phyloP scores from a whole-genome alignment of 495 filamentous ascomycete genomes.

The Penicillium simplicissimum region DNA sequence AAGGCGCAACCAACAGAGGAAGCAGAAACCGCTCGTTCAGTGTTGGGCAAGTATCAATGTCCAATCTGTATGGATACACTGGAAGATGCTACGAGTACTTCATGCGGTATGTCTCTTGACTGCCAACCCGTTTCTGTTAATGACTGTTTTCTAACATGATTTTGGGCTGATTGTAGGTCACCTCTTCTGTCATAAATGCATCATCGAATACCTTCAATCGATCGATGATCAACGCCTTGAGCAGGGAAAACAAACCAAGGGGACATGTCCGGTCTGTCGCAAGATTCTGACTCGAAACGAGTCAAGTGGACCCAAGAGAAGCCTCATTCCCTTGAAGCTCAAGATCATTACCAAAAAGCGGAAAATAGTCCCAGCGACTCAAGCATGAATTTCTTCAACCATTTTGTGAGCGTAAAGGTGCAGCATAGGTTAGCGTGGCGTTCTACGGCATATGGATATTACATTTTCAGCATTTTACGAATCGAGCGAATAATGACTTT shows the following conservation, averaged over 20 bases:
- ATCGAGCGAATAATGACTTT: not conserved
- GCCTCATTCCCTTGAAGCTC: constrained; percentile 19
- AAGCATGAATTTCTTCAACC: constrained; percentile 3
- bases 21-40: not conserved
- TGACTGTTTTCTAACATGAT: not conserved
- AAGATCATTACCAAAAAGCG: constrained; percentile 21
- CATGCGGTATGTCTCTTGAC: constrained; percentile 18
- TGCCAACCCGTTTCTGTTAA: not conserved
- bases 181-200: constrained; percentile 23
- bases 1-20: constrained; percentile 31
- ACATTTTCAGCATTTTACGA: not conserved
- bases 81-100: constrained; percentile 21
- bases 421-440: constrained; percentile 7
- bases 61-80: constrained; percentile 25
- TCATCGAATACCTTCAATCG: constrained; percentile 19
- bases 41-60: constrained; percentile 19
- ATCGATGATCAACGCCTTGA: constrained; percentile 7
- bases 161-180: constrained; percentile 11
- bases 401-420: not conserved
- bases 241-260: constrained; percentile 8
- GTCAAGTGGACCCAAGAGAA: constrained; percentile 13
- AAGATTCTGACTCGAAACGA: constrained; percentile 19
- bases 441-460: not conserved
- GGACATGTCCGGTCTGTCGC: constrained; percentile 23
- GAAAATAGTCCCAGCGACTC: not conserved